These are phyloP conservation scores for Globisporangium irregulare DNA, from an alignment of 352 stramenopile genomes.

Conservation along the genomic window DNA sequence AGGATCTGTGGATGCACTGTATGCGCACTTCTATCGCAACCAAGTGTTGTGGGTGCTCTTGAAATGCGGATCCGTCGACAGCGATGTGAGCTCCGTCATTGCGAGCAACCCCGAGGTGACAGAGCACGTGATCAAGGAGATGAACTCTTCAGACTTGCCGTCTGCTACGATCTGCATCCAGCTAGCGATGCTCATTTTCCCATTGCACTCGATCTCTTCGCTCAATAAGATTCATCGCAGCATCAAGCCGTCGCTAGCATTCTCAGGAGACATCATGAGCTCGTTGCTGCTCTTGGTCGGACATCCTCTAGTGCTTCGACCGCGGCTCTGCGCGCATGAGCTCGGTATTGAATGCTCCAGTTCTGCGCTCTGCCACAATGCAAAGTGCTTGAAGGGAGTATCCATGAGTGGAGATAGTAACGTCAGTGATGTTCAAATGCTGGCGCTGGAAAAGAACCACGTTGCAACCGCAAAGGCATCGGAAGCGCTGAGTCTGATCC, in stretches of 20 bases:
- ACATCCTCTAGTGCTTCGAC: constrained; percentile 54
- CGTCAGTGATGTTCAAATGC: constrained; percentile 11
- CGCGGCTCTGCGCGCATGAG: constrained; percentile 77
- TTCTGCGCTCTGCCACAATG: constrained; percentile 55
- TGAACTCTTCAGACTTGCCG: constrained; percentile 58
- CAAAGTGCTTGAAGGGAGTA: constrained; percentile 66
- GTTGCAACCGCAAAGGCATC: constrained; percentile 53
- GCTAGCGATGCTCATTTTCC: constrained; percentile 83
- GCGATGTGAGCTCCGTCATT: constrained; percentile 61
- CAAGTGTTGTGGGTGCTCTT: constrained; percentile 78
- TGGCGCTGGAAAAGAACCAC: constrained; percentile 30
- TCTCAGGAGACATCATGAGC: constrained; percentile 40
- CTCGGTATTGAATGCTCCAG: constrained; percentile 71
- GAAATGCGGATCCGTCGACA: constrained; percentile 59
- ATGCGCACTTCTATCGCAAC: constrained; percentile 70
- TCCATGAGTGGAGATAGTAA: constrained; percentile 26
- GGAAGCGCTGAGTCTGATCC: constrained; percentile 60
- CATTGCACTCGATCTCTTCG: constrained; percentile 65
- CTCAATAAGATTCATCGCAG: constrained; percentile 67
- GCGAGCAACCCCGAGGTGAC: constrained; percentile 53
- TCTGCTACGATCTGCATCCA: constrained; percentile 75
- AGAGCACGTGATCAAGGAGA: constrained; percentile 56
- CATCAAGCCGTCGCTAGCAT: constrained; percentile 22
- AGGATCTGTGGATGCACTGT: constrained; percentile 22
- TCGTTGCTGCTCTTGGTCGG: constrained; percentile 69